Base-by-base conservation (phyloP, 2,329 filamentous ascomycete species). In the Penicillium sp. region DNA sequence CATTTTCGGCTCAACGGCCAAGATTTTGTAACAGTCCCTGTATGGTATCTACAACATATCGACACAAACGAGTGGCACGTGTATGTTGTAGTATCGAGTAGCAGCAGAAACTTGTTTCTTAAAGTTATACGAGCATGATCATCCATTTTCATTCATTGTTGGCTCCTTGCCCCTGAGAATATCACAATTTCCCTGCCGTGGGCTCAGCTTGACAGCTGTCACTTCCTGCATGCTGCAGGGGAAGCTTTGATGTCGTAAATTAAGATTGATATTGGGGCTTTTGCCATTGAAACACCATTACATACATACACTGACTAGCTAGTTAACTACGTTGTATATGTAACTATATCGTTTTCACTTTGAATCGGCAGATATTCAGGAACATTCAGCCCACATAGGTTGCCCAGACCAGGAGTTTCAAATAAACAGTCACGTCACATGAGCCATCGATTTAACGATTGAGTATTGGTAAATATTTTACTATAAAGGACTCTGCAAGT, bases 141-240 rank as follows among this genome's bases (percentile, higher is more conserved):
- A 32, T 47, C 35, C 27, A n/a, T 26, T 14, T 19, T 8, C 39
- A n/a, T 45, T 35, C 43, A 23, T 23, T 23, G 23, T 30, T n/a
- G 26, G 13, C 27, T 10, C 11, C 32, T 27, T 11, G 23, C 16
- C 23, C n/a, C 40, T 19, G 5, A 18, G 42, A 41, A 29, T 18
- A 53, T 57, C 51, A 36, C 19, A 52, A 55, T 55, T 55, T 57
- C 49, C 51, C 39, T 39, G 48, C 45, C 41, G 19, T 44, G 48
- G 32, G 49, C 43, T 27, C 13, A 11, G 36, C 32, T 38, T 48
- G 45, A 55, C 54, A 54, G 38, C 51, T 57, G 54, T 53, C 58
- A 48, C 16, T 43, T 32, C 42, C 42, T 45, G 50, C 50, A 55
- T 30, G 18, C 46, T 40, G 51, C 46, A 53, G 27, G 43, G 34